Percentiles rank a stretch among this genome's conserved stretches.
phyloP scores from a whole-genome alignment of 352 stramenopile genomes.

The Phytophthora pluvialis region DNA sequence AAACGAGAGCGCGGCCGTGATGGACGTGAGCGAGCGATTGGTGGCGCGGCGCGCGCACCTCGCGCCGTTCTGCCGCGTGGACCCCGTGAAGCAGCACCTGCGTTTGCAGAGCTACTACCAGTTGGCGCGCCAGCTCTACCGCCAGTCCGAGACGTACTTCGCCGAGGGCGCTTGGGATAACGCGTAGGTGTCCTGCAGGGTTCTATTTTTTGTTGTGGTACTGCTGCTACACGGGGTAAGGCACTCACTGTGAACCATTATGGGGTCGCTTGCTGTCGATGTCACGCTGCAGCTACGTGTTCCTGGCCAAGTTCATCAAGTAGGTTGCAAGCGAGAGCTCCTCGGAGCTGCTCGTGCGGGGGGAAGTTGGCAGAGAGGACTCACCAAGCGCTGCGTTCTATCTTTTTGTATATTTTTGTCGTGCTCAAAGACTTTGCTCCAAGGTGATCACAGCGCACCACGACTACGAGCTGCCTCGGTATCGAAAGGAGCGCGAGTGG shows the following conservation, averaged over 20 bases:
- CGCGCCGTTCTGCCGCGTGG: constrained; percentile 63
- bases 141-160: constrained; percentile 76
- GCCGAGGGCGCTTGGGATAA: constrained; percentile 69
- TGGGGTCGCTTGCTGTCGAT: neutral
- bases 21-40: constrained; percentile 63
- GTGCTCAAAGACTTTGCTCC: constrained; percentile 61
- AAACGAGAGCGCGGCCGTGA: constrained; percentile 32
- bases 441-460: constrained; percentile 70
- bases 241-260: constrained; percentile 3
- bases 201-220: constrained; percentile 40
- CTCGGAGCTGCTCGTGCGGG: constrained; percentile 1
- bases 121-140: constrained; percentile 75
- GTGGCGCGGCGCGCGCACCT: constrained; percentile 62
- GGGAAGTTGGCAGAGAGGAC: constrained; percentile 10
- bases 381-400: constrained; percentile 26
- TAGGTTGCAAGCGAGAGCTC: constrained; percentile 33
- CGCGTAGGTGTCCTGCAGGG: constrained; percentile 52
- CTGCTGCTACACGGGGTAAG: constrained; percentile 1
- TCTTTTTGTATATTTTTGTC: constrained; percentile 24
- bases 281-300: constrained; percentile 65
- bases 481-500: constrained; percentile 71
- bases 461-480: constrained; percentile 63
- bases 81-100: constrained; percentile 71
- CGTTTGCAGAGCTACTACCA: constrained; percentile 75
- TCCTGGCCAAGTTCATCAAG: constrained; percentile 86